A percentile compares a stretch with the other conserved stretches of the same genome.
Evolutionary conservation across 257 asterid species (phyloP).

Genomic region (Mentha longifolia): DNA sequence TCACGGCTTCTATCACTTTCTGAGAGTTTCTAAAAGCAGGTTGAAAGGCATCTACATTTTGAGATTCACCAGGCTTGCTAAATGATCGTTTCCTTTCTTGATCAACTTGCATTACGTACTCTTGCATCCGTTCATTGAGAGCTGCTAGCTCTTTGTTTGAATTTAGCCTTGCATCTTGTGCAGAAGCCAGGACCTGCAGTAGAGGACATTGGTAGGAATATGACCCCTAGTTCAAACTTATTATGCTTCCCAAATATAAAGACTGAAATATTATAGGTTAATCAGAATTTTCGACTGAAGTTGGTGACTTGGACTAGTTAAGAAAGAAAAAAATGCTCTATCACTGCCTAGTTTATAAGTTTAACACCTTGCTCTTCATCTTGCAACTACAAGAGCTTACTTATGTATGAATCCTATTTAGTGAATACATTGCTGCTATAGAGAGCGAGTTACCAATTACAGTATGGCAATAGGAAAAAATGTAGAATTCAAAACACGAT

Average conservation of each 20-base stretch:
- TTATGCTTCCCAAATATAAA: not conserved
- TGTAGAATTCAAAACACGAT: not conserved
- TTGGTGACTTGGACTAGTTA: not conserved
- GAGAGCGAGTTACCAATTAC: not conserved
- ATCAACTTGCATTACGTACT: slow-evolving; percentile 65
- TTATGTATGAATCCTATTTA: not conserved
- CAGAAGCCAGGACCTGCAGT: slow-evolving; percentile 75
- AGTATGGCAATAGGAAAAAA: not conserved
- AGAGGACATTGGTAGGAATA: not conserved
- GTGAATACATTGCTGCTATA: slow-evolving; percentile 6
- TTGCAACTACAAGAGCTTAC: not conserved
- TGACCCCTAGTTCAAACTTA: not conserved
- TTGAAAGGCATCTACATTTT: slow-evolving; percentile 52
- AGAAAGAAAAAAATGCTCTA: not conserved
- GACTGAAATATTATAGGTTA: not conserved
- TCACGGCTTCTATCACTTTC: slow-evolving; percentile 81
- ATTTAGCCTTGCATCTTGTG: slow-evolving; percentile 75
- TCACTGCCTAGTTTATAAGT: not conserved
- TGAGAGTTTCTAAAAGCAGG: slow-evolving; percentile 65
- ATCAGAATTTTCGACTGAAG: not conserved
- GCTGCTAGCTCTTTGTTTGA: slow-evolving; percentile 78
- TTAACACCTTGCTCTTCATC: not conserved
- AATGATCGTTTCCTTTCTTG: slow-evolving; percentile 59
- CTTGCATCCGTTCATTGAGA: slow-evolving; percentile 81
- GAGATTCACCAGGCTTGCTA: slow-evolving; percentile 45